phyloP scores from a whole-genome alignment of 805 yeast genomes.

The Saturnispora gosingensis region DNA sequence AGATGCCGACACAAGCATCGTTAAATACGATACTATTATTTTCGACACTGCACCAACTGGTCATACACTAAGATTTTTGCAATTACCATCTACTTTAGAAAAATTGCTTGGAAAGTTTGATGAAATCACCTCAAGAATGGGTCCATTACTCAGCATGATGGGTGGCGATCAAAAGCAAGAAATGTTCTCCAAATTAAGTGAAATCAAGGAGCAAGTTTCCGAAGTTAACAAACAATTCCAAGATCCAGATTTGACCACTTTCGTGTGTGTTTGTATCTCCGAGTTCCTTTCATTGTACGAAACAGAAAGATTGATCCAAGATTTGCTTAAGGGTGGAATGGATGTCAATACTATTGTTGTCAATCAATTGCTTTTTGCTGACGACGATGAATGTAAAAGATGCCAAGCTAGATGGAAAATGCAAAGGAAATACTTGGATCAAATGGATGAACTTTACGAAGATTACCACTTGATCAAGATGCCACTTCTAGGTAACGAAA shows the following conservation, averaged over 20 bases:
- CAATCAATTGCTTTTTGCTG: conserved; percentile 88
- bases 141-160: conserved; percentile 84
- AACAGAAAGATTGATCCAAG: conserved; percentile 97
- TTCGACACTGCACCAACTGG: conserved; percentile 99
- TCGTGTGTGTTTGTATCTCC: conserved; percentile 93
- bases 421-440: conserved; percentile 92
- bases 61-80: conserved; percentile 90
- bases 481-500: conserved; percentile 92
- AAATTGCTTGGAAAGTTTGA: conserved; percentile 80
- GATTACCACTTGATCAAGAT: conserved; percentile 94
- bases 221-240: conserved; percentile 94
- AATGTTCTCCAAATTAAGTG: conserved; percentile 68
- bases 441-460: conserved; percentile 92
- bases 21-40: conserved; percentile 75
- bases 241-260: conserved; percentile 91
- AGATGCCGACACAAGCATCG: conserved; percentile 21
- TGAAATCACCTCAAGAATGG: conserved; percentile 76
- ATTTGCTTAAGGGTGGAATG: conserved; percentile 86
- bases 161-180: conserved; percentile 56
- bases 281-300: conserved; percentile 94
- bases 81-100: conserved; percentile 86
- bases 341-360: conserved; percentile 96
- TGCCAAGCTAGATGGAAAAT: conserved; percentile 90
- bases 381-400: conserved; percentile 73
- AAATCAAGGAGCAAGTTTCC: conserved; percentile 67